These are phyloP conservation scores for Spathaspora sp. DNA, from an alignment of 805 yeast species.

Conservation along the genomic window DNA sequence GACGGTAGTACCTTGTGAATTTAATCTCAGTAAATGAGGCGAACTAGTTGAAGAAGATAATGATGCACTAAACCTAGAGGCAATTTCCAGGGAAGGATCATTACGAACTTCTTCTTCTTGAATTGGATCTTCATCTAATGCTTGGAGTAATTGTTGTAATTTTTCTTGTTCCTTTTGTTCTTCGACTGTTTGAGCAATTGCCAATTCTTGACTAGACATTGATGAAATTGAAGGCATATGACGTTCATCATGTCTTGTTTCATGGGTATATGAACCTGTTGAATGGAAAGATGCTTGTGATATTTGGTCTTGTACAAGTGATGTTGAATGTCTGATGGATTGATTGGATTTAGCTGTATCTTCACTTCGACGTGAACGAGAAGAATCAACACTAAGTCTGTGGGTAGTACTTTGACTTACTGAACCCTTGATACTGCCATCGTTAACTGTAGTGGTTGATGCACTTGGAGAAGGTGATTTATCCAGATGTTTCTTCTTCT, in stretches of 20 bases:
- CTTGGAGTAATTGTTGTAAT: not conserved
- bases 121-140: not conserved
- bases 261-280: not conserved
- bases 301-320: not conserved
- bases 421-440: not conserved
- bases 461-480: not conserved
- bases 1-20: not conserved
- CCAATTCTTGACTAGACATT: not conserved
- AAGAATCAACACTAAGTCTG: not conserved
- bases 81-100: conserved; percentile 5
- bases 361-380: not conserved
- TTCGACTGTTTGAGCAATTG: not conserved
- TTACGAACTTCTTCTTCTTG: not conserved
- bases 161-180: not conserved
- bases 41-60: not conserved
- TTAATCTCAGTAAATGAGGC: not conserved
- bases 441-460: not conserved
- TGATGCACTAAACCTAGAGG: conserved; percentile 4
- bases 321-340: not conserved
- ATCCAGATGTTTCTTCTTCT: not conserved
- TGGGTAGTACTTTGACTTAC: not conserved
- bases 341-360: not conserved
- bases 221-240: not conserved
- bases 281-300: not conserved
- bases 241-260: not conserved